A percentile compares a stretch with the other conserved stretches of the same genome.
These are phyloP conservation scores for Coccomyxa sp. DNA, from an alignment of 139 green algal genomes.

Conservation along the genomic window DNA sequence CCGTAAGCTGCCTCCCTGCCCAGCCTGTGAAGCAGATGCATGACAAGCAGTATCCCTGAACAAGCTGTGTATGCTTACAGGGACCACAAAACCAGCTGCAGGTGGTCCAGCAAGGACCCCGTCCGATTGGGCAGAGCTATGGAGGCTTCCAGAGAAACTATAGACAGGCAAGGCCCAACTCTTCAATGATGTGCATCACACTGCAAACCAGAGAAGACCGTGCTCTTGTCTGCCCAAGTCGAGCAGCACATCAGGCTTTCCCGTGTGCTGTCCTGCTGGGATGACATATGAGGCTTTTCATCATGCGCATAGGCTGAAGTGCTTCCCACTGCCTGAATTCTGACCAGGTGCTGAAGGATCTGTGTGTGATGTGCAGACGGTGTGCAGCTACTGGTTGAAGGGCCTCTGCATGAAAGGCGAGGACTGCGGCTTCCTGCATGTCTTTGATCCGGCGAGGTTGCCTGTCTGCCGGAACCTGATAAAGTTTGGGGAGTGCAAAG, in stretches of 20 bases:
- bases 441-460: slow-evolving; percentile 85
- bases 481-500: slow-evolving; percentile 87
- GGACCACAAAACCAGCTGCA: neutral
- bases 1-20: too few relatives aligned
- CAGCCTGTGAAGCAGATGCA: too few relatives aligned
- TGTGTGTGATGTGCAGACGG: slow-evolving; percentile 64
- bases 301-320: neutral
- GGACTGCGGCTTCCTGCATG: slow-evolving; percentile 93
- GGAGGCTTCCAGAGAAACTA: slow-evolving; percentile 66
- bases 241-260: too few relatives aligned
- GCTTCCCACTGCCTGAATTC: slow-evolving; percentile 7
- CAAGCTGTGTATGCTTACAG: too few relatives aligned
- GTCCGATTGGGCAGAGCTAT: slow-evolving; percentile 48
- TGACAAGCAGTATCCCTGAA: too few relatives aligned
- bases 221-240: too few relatives aligned
- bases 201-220: too few relatives aligned
- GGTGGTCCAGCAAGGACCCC: slow-evolving; percentile 7
- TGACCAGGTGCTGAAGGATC: neutral
- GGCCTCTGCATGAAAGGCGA: slow-evolving; percentile 97
- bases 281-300: too few relatives aligned
- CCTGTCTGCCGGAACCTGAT: slow-evolving; percentile 75
- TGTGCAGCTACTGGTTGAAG: slow-evolving; percentile 96
- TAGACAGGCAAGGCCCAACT: slow-evolving; percentile 37
- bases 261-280: too few relatives aligned
- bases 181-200: too few relatives aligned